Evolutionary conservation across 2,329 filamentous ascomycete species (phyloP).

Genomic region (Aspergillus novoparasiticus): DNA sequence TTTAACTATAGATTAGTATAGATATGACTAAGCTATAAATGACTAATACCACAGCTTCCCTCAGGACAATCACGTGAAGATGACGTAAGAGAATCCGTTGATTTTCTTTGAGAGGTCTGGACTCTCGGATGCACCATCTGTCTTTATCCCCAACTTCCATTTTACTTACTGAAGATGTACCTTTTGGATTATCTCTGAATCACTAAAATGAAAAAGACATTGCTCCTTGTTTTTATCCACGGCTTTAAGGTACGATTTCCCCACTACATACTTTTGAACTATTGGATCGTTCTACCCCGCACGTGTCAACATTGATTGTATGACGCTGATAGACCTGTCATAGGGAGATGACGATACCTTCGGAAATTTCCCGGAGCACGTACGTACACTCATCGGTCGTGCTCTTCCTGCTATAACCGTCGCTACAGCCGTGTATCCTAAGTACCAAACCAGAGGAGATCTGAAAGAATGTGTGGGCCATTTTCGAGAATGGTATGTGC

Average conservation of each 20-base stretch:
- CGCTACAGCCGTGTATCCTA: conserved; percentile 48
- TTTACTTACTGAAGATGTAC: neutral
- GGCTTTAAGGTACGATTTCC: conserved; percentile 49
- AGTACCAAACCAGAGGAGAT: conserved; percentile 53
- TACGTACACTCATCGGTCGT: conserved; percentile 45
- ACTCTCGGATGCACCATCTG: neutral
- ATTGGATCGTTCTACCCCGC: neutral
- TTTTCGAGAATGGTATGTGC: conserved; percentile 51
- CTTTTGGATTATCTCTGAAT: neutral
- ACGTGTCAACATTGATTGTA: conserved; percentile 1
- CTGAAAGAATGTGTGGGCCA: conserved; percentile 48
- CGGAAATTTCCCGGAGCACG: conserved; percentile 47
- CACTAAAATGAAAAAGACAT: conserved; percentile 46
- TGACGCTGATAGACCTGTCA: conserved; percentile 2
- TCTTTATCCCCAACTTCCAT: neutral
- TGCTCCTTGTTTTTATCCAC: conserved; percentile 52
- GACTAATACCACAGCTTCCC: too few species aligned
- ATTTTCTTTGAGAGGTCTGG: conserved; percentile 11
- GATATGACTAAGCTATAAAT: too few species aligned
- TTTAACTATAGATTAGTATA: too few species aligned
- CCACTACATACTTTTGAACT: neutral
- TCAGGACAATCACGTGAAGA: conserved; percentile 3
- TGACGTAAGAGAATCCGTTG: conserved; percentile 9
- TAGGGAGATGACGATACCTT: conserved; percentile 55
- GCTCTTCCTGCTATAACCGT: conserved; percentile 47